Base-by-base conservation (phyloP, 768 basidiomycete genomes). In the Pleurotus tuber-regium region DNA sequence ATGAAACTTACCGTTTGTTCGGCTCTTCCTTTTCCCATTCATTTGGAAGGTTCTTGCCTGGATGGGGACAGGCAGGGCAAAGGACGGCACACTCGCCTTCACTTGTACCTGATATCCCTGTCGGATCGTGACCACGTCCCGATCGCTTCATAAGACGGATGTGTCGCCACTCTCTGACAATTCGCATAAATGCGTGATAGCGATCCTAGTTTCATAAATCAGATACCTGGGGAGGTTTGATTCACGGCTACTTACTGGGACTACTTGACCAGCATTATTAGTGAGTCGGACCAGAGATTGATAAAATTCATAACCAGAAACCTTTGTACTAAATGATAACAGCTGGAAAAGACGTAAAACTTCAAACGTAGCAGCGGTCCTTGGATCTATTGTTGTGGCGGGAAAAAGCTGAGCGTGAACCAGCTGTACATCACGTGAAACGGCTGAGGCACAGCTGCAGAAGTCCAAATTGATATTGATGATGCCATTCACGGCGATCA, bases 221-320 rank as follows among this genome's bases (percentile, higher is more conserved):
- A 43, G 41, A 43, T 43, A 21, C 14, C 21, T 21, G 4, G 14
- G 41, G 41, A 43, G 10, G 10, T 10, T n/a, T 10, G 10, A 35
- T 35, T 10, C 19, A 43, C 19, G 21, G 12, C 25, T 14, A 43
- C 41, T 43, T 23, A 43, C 41, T 47, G 44, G 44, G 14, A 31
- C 5, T 12, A 11, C n/a, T n/a, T 25, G 14, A 0, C 67, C 66
- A 4, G 60, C 65, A 43, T 72, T 73, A 38, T 73, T 64, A 0
- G 66, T 67, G n/a, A 50, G 29, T 5, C 60, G 53, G 1, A 36
- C 55, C 1, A 74, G 42, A 0, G 61, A 30, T 1, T 53, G 53
- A 46, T 70, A 73, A 51, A 64, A 73, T 28, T 71, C 65, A 28
- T 58, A 71, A 0, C 50, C 59, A 0, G 65, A 69, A 0, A 62